These are phyloP conservation scores for Trichophyton schoenleinii DNA, from an alignment of 2,329 filamentous ascomycete species.

Conservation along the genomic window DNA sequence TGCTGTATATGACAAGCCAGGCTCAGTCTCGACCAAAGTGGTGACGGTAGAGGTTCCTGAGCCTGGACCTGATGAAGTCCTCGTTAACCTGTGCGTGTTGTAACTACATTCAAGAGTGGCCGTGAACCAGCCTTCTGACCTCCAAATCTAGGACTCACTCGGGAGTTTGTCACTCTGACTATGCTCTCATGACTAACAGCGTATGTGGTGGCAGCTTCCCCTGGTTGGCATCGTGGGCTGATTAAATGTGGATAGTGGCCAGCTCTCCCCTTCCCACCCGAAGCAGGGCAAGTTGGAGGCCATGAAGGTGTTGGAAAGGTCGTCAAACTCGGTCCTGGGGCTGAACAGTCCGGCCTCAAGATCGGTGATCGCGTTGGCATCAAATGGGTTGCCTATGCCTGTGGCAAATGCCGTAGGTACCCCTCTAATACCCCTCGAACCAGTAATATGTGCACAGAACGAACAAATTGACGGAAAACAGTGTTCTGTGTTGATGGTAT, in stretches of 20 bases:
- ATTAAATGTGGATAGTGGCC: slow-evolving; percentile 34
- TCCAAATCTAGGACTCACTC: slow-evolving; percentile 39
- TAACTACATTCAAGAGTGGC: too few relatives aligned
- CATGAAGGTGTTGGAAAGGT: slow-evolving; percentile 57
- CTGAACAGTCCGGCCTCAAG: slow-evolving; percentile 45
- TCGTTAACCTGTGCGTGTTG: slow-evolving; percentile 44
- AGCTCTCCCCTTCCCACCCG: slow-evolving; percentile 46
- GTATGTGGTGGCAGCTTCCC: slow-evolving; percentile 14
- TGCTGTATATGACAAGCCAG: slow-evolving; percentile 52
- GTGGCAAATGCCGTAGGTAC: slow-evolving; percentile 39
- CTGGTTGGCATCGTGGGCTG: background rate
- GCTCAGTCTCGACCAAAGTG: slow-evolving; percentile 51
- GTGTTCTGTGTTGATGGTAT: slow-evolving; percentile 42
- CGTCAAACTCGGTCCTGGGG: slow-evolving; percentile 51
- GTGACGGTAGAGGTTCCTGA: slow-evolving; percentile 52
- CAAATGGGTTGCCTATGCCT: slow-evolving; percentile 53
- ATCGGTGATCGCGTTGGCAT: slow-evolving; percentile 58
- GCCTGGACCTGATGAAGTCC: slow-evolving; percentile 49
- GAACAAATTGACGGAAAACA: slow-evolving; percentile 6
- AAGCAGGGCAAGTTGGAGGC: slow-evolving; percentile 52
- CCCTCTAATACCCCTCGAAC: background rate
- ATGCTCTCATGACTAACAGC: slow-evolving; percentile 43
- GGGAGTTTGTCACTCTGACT: slow-evolving; percentile 53
- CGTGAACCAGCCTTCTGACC: background rate
- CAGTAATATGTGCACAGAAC: background rate